Percentiles rank a stretch among this genome's conserved stretches.
Evolutionary conservation across 78 protist genomes (phyloP).

Genomic region (Dictyostelium citrinum): DNA sequence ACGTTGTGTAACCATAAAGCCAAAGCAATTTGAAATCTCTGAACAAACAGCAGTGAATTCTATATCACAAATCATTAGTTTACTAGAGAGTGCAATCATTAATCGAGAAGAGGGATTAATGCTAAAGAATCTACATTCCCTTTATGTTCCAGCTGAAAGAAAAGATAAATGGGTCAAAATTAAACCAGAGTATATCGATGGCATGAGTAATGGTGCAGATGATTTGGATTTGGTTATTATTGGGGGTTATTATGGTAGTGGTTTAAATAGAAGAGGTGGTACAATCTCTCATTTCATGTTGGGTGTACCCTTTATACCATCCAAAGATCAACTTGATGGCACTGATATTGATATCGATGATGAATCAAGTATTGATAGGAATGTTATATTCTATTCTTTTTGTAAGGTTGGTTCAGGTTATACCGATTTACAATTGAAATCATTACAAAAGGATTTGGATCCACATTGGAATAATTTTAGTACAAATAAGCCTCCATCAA

Average conservation of each 20-base stretch:
- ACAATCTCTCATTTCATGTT: slow-evolving; percentile 88
- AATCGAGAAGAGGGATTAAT: slow-evolving; percentile 89
- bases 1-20: slow-evolving; percentile 34
- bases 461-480: slow-evolving; percentile 80
- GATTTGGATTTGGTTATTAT: slow-evolving; percentile 90
- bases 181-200: slow-evolving; percentile 92
- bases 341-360: neutral
- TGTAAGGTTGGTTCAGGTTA: slow-evolving; percentile 89
- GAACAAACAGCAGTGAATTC: slow-evolving; percentile 1
- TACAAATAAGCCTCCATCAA: slow-evolving; percentile 5
- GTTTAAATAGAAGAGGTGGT: slow-evolving; percentile 78
- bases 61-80: slow-evolving; percentile 23
- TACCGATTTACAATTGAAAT: slow-evolving; percentile 72
- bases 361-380: neutral
- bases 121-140: slow-evolving; percentile 65
- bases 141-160: slow-evolving; percentile 84
- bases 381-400: slow-evolving; percentile 55
- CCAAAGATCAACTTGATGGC: neutral
- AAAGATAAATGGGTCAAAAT: slow-evolving; percentile 87
- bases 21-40: slow-evolving; percentile 66
- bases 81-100: slow-evolving; percentile 65
- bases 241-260: slow-evolving; percentile 92
- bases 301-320: slow-evolving; percentile 64
- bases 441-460: slow-evolving; percentile 59
- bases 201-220: slow-evolving; percentile 82